Base-by-base conservation (phyloP, 345 rosid genomes). In the Heritiera fomes region DNA sequence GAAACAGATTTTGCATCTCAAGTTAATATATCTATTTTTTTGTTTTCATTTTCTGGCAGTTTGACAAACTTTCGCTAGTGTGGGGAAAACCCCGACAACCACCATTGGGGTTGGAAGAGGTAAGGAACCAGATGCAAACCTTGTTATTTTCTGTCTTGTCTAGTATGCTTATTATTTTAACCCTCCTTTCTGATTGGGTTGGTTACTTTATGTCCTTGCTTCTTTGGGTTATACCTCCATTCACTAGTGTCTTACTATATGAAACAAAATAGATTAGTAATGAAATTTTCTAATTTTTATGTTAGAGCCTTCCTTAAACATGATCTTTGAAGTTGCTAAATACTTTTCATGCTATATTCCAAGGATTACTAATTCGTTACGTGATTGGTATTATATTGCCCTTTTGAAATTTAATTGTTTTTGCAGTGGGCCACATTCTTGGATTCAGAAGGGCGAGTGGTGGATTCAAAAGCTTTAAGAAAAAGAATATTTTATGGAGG, bases 11-110 rank as follows among this genome's bases (percentile, higher is more conserved):
- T 15, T 32, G n/a, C 17, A 62, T 73, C 41, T 32, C 30, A 30
- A 67, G 65, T 62, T 45, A 77, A 77, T 46, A 28, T 64, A 62
- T 23, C 28, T 23, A 23, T 41, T 1, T 58, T 52, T 50, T 66
- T 55, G 53, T 75, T 46, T 75, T 79, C 14, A 8, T 71, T 50
- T 83, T 79, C 80, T 83, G 83, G 89, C 95, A 96, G 99, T 82
- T 91, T 72, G 91, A 91, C 83, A 90, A 96, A 77, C 65, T 87
- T 43, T 79, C 94, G 47, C 87, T 97, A 80, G 91, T 90, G 34
- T 97, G 98, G 98, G 98, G 99, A 72, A 91, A 94, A 83, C 94
- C 98, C 62, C 85, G 99, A 83, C 98, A 90, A 75, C 83, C 91
- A 47, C 93, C 94, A 28, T 85, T 94, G 83, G 90, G 91, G 13